These are phyloP conservation scores for Sonneratia alba DNA, from an alignment of 345 rosid genomes.

Conservation along the genomic window DNA sequence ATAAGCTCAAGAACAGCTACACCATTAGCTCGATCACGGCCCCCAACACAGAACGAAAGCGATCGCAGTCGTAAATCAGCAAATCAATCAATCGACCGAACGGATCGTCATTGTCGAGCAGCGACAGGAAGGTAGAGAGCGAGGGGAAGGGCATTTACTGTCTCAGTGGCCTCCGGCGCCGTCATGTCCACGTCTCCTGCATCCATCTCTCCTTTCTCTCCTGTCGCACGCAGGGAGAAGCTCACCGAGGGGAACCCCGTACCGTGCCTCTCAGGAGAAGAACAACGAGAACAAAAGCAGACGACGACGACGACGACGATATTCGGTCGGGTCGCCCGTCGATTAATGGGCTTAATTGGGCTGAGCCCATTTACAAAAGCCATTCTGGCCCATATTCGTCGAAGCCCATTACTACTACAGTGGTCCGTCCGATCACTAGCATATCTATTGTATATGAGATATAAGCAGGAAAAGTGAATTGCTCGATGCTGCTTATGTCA, in stretches of 20 bases:
- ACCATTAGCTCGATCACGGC: neutral
- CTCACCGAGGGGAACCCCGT: neutral
- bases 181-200: constrained; percentile 32
- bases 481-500: no score
- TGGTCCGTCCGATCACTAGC: no score
- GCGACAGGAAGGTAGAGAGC: neutral
- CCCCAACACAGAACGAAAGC: neutral
- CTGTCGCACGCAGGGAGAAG: neutral
- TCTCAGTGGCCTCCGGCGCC: constrained; percentile 22
- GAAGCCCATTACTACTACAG: no score
- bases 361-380: no score
- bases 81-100: neutral
- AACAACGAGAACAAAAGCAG: no score
- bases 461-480: no score
- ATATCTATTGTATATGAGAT: no score
- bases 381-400: no score
- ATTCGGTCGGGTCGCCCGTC: no score
- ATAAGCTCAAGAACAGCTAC: neutral
- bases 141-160: constrained; percentile 12
- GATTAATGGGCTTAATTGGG: no score
- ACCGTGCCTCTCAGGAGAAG: no score
- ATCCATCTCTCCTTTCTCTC: constrained; percentile 2
- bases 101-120: neutral
- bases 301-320: no score
- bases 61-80: neutral